Base-by-base conservation (phyloP, 2,329 filamentous ascomycete genomes). In the Claviceps africana region DNA sequence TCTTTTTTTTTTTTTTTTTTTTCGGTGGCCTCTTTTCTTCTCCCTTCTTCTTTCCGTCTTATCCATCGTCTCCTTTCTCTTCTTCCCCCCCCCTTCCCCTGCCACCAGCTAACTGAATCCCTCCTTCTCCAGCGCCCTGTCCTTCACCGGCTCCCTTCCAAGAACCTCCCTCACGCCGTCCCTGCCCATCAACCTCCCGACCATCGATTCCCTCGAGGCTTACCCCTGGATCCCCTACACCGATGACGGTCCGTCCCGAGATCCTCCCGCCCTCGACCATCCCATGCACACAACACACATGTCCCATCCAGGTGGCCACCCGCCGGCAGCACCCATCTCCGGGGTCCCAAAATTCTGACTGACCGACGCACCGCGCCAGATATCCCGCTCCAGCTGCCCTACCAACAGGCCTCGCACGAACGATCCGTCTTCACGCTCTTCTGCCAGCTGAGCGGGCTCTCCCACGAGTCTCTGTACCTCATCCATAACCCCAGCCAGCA, bases 361-460 rank as follows among this genome's bases (percentile, higher is more conserved):
- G n/a, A n/a, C n/a, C n/a, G n/a, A 22, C 25, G 15, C n/a, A 25
- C 39, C 25, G 10, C 15, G 33, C 21, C 44, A 78, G 75, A 74
- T 35, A 68, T 71, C 1, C 74, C 75, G 6, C 58, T 78, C 22
- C 72, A 77, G 52, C 70, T 70, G 46, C 75, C 75, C 1, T 78
- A 71, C 57, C 70, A 78, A 54, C 81, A 83, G 56, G 77, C 79
- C 0, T 83, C 78, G 3, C 83, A 85, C 55, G 81, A 86, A 39
- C 73, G 82, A n/a, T 82, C 80, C 1, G 77, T 83, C 8, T 82
- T 79, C 61, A 80, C 78, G 62, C 78, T 81, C 56, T 82, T 86
- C 57, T 84, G 81, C 60, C 79, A 83, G 59, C 73, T 88, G 48
- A 86, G 82, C 54, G 83, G 87, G 65, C 75, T 88, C 1, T 79